These are phyloP conservation scores for Mycothermus thermophilus DNA, from an alignment of 495 filamentous ascomycete species.

Conservation along the genomic window DNA sequence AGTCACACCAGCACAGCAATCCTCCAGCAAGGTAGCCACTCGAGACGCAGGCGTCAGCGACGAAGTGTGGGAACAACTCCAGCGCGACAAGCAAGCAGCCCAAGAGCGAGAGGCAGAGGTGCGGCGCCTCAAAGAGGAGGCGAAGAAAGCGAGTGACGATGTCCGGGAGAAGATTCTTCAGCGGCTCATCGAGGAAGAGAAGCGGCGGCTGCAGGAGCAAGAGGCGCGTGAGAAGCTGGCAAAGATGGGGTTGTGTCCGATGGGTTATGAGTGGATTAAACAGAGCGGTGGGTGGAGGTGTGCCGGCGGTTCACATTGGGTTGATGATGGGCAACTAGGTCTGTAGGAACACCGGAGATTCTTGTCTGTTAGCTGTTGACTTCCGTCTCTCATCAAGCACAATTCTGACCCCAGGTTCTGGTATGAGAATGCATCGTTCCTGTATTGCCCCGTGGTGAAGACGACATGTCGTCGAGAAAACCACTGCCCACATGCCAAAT, in stretches of 20 bases:
- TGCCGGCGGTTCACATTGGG: constrained; percentile 35
- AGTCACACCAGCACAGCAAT: background rate
- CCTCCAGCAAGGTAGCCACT: background rate
- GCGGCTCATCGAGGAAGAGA: constrained; percentile 19
- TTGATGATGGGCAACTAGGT: background rate
- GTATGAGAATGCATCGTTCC: too few species aligned
- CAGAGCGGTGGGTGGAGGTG: constrained; percentile 41
- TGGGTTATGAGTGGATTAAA: constrained; percentile 42
- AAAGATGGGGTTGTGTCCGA: constrained; percentile 35
- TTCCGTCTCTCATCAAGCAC: too few species aligned
- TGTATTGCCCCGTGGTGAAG: too few species aligned
- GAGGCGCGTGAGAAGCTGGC: constrained; percentile 30
- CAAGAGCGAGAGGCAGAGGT: constrained; percentile 20
- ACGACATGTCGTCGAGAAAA: too few species aligned
- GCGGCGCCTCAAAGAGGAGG: constrained; percentile 10
- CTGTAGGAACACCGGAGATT: too few species aligned
- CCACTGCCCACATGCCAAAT: too few species aligned
- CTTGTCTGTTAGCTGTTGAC: too few species aligned
- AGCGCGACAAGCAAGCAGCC: constrained; percentile 30
- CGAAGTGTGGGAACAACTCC: constrained; percentile 45
- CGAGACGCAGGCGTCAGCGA: constrained; percentile 48
- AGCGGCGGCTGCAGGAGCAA: constrained; percentile 24
- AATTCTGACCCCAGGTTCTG: too few species aligned
- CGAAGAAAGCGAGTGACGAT: constrained; percentile 9
- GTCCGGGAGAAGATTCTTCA: constrained; percentile 18